Percentiles rank a stretch among this genome's conserved stretches.
These are phyloP conservation scores for Trametes gibbosa DNA, from an alignment of 768 basidiomycete genomes.

Conservation along the genomic window DNA sequence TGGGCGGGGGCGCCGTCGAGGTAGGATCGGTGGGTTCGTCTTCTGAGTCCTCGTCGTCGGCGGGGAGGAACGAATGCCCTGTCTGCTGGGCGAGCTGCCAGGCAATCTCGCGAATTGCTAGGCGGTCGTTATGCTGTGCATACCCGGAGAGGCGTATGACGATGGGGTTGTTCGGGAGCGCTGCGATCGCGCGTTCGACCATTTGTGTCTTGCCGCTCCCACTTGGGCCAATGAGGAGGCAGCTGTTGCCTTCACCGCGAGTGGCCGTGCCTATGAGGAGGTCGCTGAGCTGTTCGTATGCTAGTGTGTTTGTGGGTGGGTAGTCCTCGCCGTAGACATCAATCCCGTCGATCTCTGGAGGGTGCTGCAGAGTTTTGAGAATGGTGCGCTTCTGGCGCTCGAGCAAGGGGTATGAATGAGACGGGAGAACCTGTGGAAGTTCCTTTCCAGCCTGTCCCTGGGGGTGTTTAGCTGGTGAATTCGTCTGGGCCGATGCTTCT, in stretches of 20 bases:
- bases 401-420: constrained; percentile 45
- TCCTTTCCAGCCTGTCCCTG: neutral
- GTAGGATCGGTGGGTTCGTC: constrained; percentile 26
- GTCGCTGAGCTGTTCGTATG: constrained; percentile 55
- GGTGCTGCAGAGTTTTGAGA: constrained; percentile 42
- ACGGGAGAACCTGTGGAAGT: constrained; percentile 31
- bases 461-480: neutral
- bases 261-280: constrained; percentile 71
- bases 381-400: constrained; percentile 57
- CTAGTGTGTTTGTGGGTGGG: constrained; percentile 46
- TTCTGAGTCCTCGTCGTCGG: constrained; percentile 36
- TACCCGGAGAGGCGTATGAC: constrained; percentile 83
- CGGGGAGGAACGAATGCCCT: constrained; percentile 50
- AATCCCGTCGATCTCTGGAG: constrained; percentile 24
- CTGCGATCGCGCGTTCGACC: constrained; percentile 53
- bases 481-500: neutral
- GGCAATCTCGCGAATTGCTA: constrained; percentile 92
- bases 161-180: constrained; percentile 53
- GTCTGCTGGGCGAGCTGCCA: constrained; percentile 79
- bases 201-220: constrained; percentile 87
- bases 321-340: constrained; percentile 35
- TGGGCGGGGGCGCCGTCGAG: neutral
- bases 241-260: constrained; percentile 92
- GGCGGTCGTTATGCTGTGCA: constrained; percentile 78
- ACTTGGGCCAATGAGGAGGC: constrained; percentile 79